phyloP scores from a whole-genome alignment of 306 rosid species.

The Malus fusca region DNA sequence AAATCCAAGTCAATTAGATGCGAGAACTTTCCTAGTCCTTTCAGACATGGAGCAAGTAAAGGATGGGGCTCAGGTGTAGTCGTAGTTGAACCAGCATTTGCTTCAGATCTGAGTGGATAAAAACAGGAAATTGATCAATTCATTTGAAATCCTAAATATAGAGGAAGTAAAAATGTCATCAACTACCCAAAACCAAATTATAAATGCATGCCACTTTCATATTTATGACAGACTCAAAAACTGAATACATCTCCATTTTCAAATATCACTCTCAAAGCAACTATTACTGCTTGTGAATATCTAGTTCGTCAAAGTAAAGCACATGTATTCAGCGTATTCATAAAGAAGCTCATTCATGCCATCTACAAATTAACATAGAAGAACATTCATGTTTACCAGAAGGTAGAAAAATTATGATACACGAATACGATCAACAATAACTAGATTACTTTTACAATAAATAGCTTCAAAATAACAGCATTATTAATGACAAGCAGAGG shows the following conservation, averaged over 20 bases:
- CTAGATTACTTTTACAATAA: not conserved
- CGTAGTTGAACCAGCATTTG: constrained; percentile 21
- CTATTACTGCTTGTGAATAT: not conserved
- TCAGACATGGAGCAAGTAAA: constrained; percentile 75
- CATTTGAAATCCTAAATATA: constrained; percentile 14
- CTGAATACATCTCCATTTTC: not conserved
- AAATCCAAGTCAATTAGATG: constrained; percentile 89
- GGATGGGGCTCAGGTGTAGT: constrained; percentile 50
- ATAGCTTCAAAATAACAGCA: not conserved
- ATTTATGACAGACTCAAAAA: not conserved
- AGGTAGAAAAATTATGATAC: not conserved
- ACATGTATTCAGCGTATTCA: not conserved
- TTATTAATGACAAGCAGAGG: not conserved
- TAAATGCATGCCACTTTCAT: not conserved
- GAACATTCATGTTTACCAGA: not conserved
- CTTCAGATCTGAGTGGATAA: constrained; percentile 55
- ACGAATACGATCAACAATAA: not conserved
- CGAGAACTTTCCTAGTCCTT: constrained; percentile 86
- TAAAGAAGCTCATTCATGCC: not conserved
- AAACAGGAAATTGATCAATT: constrained; percentile 17
- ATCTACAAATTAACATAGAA: not conserved
- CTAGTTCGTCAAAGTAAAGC: not conserved
- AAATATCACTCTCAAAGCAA: not conserved
- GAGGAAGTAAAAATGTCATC: not conserved
- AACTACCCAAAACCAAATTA: not conserved